A percentile compares a stretch with the other conserved stretches of the same genome.
Conservation (phyloP, 306 rosid genomes). For the Prunus mume region DNA sequence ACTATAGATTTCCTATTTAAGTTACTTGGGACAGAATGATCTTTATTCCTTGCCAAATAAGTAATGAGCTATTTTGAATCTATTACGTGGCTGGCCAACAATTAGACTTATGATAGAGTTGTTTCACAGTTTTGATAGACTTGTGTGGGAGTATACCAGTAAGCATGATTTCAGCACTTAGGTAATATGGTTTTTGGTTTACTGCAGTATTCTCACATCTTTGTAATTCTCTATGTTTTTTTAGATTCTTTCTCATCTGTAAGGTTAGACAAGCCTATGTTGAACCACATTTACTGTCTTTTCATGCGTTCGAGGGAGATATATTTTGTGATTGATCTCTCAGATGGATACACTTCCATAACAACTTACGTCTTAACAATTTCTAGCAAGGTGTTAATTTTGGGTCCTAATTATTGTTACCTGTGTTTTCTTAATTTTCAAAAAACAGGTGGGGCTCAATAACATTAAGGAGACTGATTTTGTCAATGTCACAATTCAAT, state of each 20-base stretch:
- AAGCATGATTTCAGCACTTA: background rate
- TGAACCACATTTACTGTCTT: background rate
- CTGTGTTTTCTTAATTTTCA: conserved; percentile 4
- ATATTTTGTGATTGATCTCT: background rate
- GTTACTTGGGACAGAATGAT: background rate
- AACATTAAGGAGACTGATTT: conserved; percentile 97
- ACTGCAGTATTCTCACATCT: background rate
- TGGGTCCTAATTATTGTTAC: conserved; percentile 19
- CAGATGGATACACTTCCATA: background rate
- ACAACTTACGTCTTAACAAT: background rate
- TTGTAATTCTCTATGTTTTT: background rate
- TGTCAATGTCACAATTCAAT: conserved; percentile 93
- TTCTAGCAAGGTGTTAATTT: conserved; percentile 1
- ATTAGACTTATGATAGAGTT: background rate
- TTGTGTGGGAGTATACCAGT: background rate
- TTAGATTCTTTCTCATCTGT: background rate
- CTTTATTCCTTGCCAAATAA: background rate
- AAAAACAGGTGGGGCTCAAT: conserved; percentile 82
- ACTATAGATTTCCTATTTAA: background rate
- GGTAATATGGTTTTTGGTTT: background rate
- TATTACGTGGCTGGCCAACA: background rate
- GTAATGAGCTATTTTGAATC: background rate
- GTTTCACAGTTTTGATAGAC: background rate
- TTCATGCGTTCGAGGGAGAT: background rate
- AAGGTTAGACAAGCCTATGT: background rate